Percentiles rank a stretch among this genome's conserved stretches.
These are phyloP conservation scores for Fusarium zealandicum DNA, from an alignment of 2,329 filamentous ascomycete species.

Conservation along the genomic window DNA sequence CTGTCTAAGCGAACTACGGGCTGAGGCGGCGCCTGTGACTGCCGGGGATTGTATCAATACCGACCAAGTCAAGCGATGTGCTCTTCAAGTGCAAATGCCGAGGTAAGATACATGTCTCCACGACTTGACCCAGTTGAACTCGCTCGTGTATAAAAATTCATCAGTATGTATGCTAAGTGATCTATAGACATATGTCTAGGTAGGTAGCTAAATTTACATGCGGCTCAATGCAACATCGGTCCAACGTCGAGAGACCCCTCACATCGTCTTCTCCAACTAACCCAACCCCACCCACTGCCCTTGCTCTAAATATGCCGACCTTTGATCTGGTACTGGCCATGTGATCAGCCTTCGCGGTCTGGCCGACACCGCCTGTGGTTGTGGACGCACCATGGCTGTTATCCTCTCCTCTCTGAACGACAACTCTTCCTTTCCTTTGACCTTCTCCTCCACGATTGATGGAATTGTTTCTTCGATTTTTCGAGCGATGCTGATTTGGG, in stretches of 20 bases:
- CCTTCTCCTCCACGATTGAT: not conserved
- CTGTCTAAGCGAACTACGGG: conserved; percentile 9
- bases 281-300: conserved; percentile 10
- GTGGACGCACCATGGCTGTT: not conserved
- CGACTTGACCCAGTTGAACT: not conserved
- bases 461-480: not conserved
- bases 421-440: not conserved
- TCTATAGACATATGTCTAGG: not conserved
- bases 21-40: conserved; percentile 23
- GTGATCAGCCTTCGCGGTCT: conserved; percentile 23
- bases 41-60: not conserved
- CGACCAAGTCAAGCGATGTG: not conserved
- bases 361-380: conserved; percentile 5
- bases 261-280: not conserved
- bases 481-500: not conserved
- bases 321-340: conserved; percentile 30
- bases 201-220: conserved; percentile 25
- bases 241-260: not conserved
- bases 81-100: conserved; percentile 4
- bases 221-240: conserved; percentile 17
- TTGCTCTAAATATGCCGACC: conserved; percentile 22
- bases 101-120: conserved; percentile 1
- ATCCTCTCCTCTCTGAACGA: conserved; percentile 2
- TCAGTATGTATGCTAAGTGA: conserved; percentile 10
- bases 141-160: conserved; percentile 5